Evolutionary conservation across 2,329 filamentous ascomycete species (phyloP), one percentile per base, ranked within the genome.

Genomic region (Ascochyta koolunga): DNA sequence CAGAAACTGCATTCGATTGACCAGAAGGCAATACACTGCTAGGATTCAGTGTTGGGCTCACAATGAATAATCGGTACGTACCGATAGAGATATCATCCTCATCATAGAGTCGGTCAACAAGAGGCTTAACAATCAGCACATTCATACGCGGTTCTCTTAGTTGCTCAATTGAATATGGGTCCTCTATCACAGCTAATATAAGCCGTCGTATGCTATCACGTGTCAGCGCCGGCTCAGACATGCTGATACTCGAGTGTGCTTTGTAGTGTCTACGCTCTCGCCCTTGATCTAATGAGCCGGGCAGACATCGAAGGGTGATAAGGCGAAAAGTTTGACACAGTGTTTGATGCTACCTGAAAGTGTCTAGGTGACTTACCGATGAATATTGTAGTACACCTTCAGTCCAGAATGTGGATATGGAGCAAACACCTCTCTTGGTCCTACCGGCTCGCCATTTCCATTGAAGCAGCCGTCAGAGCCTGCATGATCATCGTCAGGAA

Each of bases 91-190:
- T 87, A 77, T 95, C 91, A 54, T 90, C 83, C 54, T 87, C 82
- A 65, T 90, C 86, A 70, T 91, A 95, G 8, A 93, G 82, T 70
- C 90, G 89, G 70, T 95, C 89, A n/a, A 95, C 89, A 22, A 95
- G 77, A 1, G 91, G 91, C 53, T 91, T 84, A 18, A 95, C 87
- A 38, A 95, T 87, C 1, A 88, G 83, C 44, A 90, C 83, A 70
- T 95, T 95, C 80, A 95, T 91, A 54, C 90, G 84, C 50, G 91
- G 87, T 71, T 91, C 89, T 66, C 88, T 85, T 59, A 96, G 79
- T 78, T 95, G 90, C 63, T 92, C 89, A 50, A 89, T 78, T 51
- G 86, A 90, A 68, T 86, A 86, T 21, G 84, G 83, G 70, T 86
- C 84, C 71, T 86, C 84, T 49, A 82, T 81, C 47, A 76, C 78